A percentile compares a stretch with the other conserved stretches of the same genome.
phyloP scores from a whole-genome alignment of 116 monocot species.

The Dioscorea cayenensis region DNA sequence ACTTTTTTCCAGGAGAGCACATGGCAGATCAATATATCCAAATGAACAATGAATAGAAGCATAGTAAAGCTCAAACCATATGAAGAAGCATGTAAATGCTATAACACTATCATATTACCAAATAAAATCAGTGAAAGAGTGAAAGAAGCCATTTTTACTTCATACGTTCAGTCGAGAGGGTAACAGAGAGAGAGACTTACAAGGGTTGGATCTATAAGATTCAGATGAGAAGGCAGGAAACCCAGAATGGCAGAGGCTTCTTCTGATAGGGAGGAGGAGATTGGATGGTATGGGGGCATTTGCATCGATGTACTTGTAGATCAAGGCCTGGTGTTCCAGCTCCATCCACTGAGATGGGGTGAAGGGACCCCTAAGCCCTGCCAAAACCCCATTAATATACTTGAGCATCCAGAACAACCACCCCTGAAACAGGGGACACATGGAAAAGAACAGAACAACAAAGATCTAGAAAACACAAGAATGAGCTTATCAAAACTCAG shows the following conservation, averaged over 20 bases:
- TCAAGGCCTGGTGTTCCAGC: conserved; percentile 88
- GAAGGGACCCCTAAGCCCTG: conserved; percentile 68
- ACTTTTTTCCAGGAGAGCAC: background rate
- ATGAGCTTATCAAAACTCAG: background rate
- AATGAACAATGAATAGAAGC: background rate
- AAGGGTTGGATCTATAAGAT: conserved; percentile 42
- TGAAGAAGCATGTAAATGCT: no score
- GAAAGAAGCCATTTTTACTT: background rate
- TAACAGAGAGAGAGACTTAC: conserved; percentile 27
- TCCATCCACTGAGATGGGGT: conserved; percentile 98
- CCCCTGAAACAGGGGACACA: conserved; percentile 17
- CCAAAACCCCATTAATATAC: conserved; percentile 47
- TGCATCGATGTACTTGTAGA: conserved; percentile 86
- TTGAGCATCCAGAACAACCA: conserved; percentile 22
- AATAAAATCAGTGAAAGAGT: background rate
- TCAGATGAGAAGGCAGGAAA: conserved; percentile 36
- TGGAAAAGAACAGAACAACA: background rate
- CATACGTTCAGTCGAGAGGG: background rate
- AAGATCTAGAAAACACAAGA: background rate
- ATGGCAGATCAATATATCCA: background rate
- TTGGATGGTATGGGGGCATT: conserved; percentile 67
- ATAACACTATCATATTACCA: no score
- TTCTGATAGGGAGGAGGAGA: conserved; percentile 72
- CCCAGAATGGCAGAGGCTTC: conserved; percentile 40
- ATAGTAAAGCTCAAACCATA: background rate